Evolutionary conservation across 352 stramenopile genomes (phyloP).

Genomic region (Pythium aphanidermatum): DNA sequence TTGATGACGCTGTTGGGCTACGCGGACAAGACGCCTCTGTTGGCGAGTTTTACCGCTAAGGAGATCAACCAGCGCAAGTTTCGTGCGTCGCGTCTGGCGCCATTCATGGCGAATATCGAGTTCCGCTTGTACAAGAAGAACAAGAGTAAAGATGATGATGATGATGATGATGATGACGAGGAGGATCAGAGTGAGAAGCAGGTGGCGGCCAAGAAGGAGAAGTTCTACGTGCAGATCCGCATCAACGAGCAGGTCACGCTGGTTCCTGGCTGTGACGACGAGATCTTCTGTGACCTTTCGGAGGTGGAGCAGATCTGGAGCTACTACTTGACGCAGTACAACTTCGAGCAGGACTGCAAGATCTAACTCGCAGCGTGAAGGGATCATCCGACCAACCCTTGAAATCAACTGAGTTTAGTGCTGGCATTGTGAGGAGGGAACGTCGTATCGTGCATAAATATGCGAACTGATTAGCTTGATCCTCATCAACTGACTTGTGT

Average conservation of each 20-base stretch:
- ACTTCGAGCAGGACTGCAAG: constrained; percentile 16
- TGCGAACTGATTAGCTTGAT: too few species aligned
- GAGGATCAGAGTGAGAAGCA: not conserved
- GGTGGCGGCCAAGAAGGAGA: not conserved
- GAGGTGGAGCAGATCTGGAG: constrained; percentile 16
- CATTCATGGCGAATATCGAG: constrained; percentile 19
- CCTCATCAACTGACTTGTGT: too few species aligned
- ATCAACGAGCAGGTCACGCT: constrained; percentile 21
- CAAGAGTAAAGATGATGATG: not conserved
- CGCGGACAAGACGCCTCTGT: constrained; percentile 13
- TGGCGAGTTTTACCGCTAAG: not conserved
- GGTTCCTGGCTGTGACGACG: constrained; percentile 15
- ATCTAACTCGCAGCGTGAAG: too few species aligned
- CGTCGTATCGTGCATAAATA: too few species aligned
- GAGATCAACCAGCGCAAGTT: constrained; percentile 13
- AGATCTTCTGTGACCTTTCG: constrained; percentile 17
- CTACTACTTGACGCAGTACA: constrained; percentile 19
- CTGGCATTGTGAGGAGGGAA: too few species aligned
- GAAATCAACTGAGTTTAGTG: too few species aligned
- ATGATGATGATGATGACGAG: not conserved
- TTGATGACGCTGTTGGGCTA: constrained; percentile 22
- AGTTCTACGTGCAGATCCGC: constrained; percentile 21
- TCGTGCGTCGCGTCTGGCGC: constrained; percentile 9
- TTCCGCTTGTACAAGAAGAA: constrained; percentile 18
- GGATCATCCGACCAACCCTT: too few species aligned